phyloP scores from a whole-genome alignment of 371 early-diverging fungal genomes.

The Mucor velutinosus region DNA sequence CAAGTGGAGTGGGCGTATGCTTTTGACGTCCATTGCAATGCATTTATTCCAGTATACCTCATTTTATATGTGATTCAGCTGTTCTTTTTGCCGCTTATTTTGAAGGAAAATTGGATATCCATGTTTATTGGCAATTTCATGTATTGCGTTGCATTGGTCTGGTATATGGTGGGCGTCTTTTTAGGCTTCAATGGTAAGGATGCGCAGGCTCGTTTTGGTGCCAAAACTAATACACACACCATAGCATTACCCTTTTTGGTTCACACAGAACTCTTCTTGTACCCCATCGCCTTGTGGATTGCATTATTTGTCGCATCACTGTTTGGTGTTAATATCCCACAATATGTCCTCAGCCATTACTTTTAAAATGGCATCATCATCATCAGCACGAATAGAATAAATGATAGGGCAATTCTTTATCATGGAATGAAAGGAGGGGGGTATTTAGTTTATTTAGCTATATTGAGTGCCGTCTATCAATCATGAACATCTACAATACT shows the following conservation, averaged over 20 bases:
- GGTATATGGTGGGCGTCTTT: constrained; percentile 86
- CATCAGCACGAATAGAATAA: background rate
- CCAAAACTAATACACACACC: background rate
- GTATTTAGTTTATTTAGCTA: background rate
- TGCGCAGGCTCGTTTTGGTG: background rate
- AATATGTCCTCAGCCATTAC: constrained; percentile 68
- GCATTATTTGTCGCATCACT: constrained; percentile 77
- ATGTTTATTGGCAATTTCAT: constrained; percentile 83
- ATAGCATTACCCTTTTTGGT: constrained; percentile 87
- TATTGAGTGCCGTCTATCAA: background rate
- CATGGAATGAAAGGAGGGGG: background rate
- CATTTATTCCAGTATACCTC: constrained; percentile 85
- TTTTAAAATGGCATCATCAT: constrained; percentile 39
- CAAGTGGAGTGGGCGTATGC: constrained; percentile 93
- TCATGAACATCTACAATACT: constrained; percentile 26
- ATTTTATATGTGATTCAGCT: constrained; percentile 88
- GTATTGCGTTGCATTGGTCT: constrained; percentile 73
- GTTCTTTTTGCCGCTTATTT: constrained; percentile 79
- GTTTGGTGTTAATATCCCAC: constrained; percentile 80
- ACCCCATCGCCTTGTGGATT: constrained; percentile 73
- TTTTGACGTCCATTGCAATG: constrained; percentile 93
- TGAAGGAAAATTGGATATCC: constrained; percentile 74
- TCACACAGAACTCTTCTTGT: constrained; percentile 84
- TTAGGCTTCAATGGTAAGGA: constrained; percentile 81
- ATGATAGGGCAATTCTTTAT: background rate